phyloP scores from a whole-genome alignment of 106 monocot species.

The Dendrobium officinale region DNA sequence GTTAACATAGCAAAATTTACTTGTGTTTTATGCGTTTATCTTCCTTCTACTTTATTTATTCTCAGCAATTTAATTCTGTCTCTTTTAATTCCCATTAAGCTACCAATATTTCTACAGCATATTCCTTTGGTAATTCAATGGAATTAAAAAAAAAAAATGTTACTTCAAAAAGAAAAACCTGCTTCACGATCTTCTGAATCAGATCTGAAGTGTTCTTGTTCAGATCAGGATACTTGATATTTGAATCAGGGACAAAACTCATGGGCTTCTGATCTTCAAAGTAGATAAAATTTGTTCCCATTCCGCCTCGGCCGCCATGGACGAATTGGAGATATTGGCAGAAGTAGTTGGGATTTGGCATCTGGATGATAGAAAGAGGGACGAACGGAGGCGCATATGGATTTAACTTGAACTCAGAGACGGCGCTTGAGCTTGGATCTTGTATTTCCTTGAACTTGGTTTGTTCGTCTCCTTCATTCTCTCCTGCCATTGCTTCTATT shows the following conservation, averaged over 20 bases:
- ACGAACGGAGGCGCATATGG: conserved; percentile 14
- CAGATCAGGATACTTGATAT: neutral
- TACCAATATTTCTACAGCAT: too few species aligned
- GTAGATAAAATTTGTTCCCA: conserved; percentile 37
- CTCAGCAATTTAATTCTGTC: too few species aligned
- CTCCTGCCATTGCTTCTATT: neutral
- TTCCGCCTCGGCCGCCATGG: conserved; percentile 10
- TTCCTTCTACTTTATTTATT: too few species aligned
- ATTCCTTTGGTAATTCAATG: neutral
- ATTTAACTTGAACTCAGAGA: conserved; percentile 18
- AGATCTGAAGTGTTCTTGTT: conserved; percentile 22
- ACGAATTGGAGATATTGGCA: conserved; percentile 36
- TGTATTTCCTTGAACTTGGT: neutral
- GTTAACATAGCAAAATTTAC: too few species aligned
- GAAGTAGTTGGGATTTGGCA: conserved; percentile 27
- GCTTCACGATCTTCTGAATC: conserved; percentile 66
- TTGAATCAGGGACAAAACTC: conserved; percentile 27
- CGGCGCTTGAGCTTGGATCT: neutral
- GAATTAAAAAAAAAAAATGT: neutral
- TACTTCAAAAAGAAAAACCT: conserved; percentile 28
- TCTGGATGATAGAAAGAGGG: conserved; percentile 2
- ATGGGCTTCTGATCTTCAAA: conserved; percentile 30
- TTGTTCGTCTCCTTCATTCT: neutral
- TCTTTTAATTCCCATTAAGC: too few species aligned
- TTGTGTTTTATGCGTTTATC: too few species aligned